Base-by-base conservation (phyloP, 1,284 basidiomycete species). In the Exobasidium cylindrosporum region DNA sequence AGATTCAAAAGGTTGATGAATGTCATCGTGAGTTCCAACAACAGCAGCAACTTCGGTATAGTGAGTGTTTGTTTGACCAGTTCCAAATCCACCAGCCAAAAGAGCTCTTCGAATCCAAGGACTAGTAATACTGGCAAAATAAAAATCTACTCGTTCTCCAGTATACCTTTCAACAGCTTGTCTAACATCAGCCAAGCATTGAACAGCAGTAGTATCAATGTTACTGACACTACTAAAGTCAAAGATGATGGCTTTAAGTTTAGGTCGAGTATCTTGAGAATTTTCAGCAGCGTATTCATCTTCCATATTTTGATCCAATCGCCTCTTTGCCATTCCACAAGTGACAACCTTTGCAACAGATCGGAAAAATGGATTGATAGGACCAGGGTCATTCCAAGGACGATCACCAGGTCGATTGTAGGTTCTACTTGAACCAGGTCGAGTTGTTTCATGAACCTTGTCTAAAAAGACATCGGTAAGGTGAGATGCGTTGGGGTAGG, bases 351-450 rank as follows among this genome's bases (percentile, higher is more conserved):
- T 5, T 4, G 21, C 47, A 6, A 65, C 62, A 30, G 62, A 55
- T 21, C 66, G 63, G 58, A 66, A 74, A 28, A 10, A 10, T 13
- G 70, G 71, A 62, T 78, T 77, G 44, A 74, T 65, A 26, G 80
- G 73, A 23, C 77, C 79, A n/a, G 91, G 89, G 76, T 96, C 93
- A 79, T 98, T 98, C 95, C 95, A 98, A 2, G 92, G 87, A 52
- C 95, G 86, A 77, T 97, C 92, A 30, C 76, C 76, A 3, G 63
- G 58, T 29, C 45, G 58, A 44, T 29, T 45, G 46, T 63, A 65
- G 6, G 24, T 83, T 52, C 86, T 80, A 58, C 75, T 70, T 68
- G 90, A 83, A 23, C 91, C 91, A 40, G 92, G 86, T 21, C 87
- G 85, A 67, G 89, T 92, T 69, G 87, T 83, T 65, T 82, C 82